Conservation (phyloP, 345 rosid genomes). For the Populus simonii region DNA sequence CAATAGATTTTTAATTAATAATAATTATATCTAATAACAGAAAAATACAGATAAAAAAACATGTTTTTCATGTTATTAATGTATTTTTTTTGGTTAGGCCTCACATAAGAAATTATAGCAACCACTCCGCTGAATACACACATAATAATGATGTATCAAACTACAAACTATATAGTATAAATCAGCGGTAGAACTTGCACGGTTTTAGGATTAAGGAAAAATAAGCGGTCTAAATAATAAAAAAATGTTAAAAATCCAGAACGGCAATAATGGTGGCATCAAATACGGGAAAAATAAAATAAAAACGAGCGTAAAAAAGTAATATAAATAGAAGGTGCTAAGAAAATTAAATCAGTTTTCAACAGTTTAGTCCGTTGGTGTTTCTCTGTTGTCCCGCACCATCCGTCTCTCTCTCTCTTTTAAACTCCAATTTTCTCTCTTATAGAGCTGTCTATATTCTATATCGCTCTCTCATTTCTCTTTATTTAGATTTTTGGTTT, state of each 20-base stretch:
- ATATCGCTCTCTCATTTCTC: not conserved
- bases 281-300: not conserved
- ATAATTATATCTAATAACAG: too few relatives aligned
- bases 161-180: too few relatives aligned
- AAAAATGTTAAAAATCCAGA: not conserved
- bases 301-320: not conserved
- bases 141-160: too few relatives aligned
- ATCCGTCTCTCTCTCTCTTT: not conserved
- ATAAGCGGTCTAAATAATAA: too few relatives aligned
- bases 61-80: too few relatives aligned
- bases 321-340: not conserved
- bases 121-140: too few relatives aligned
- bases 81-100: too few relatives aligned
- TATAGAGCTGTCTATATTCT: constrained; percentile 1
- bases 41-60: too few relatives aligned
- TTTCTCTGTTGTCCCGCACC: not conserved
- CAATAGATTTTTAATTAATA: too few relatives aligned
- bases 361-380: not conserved
- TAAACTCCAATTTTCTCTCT: not conserved
- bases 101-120: too few relatives aligned
- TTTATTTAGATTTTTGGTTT: not conserved
- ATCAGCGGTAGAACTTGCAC: too few relatives aligned
- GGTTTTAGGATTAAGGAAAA: too few relatives aligned
- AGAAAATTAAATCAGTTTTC: not conserved
- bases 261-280: not conserved